These are phyloP conservation scores for Sporothrix brasiliensis DNA, from an alignment of 2,329 filamentous ascomycete species.

Conservation along the genomic window DNA sequence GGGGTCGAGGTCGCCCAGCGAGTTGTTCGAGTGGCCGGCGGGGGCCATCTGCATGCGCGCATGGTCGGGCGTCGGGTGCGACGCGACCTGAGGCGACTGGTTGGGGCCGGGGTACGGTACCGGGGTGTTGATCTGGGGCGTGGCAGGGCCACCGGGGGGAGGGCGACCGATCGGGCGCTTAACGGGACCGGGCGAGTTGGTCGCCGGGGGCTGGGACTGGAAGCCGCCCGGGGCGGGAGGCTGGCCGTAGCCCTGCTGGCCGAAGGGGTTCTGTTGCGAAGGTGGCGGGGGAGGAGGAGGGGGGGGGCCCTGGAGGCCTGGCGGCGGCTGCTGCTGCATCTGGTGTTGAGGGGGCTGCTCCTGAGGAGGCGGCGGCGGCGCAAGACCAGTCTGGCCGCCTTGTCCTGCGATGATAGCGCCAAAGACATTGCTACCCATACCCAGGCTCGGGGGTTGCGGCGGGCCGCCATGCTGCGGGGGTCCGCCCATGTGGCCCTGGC, in stretches of 20 bases:
- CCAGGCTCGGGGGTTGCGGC: conserved; percentile 84
- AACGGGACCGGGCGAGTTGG: conserved; percentile 82
- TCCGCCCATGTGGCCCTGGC: conserved; percentile 63
- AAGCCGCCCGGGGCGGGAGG: conserved; percentile 67
- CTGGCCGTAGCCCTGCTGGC: conserved; percentile 65
- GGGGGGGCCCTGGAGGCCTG: conserved; percentile 60
- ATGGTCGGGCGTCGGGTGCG: conserved; percentile 78
- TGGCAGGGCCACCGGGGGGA: conserved; percentile 71
- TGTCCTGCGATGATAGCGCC: conserved; percentile 93
- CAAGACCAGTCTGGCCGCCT: conserved; percentile 78
- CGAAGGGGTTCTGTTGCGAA: conserved; percentile 70
- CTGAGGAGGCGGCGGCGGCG: conserved; percentile 70
- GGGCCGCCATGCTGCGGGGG: conserved; percentile 76
- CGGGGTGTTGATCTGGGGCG: conserved; percentile 87
- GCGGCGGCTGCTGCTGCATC: conserved; percentile 78
- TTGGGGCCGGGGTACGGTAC: conserved; percentile 82
- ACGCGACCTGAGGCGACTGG: conserved; percentile 78
- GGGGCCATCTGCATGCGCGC: conserved; percentile 56
- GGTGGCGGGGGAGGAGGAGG: conserved; percentile 62
- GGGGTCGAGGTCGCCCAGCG: conserved; percentile 82
- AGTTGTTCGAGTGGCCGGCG: conserved; percentile 57
- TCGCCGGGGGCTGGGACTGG: conserved; percentile 77
- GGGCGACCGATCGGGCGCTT: conserved; percentile 74
- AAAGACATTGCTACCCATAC: conserved; percentile 89
- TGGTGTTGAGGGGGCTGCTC: conserved; percentile 61